These are phyloP conservation scores for Emmonsiellopsis sp. DNA, from an alignment of 2,329 filamentous ascomycete genomes.

Conservation along the genomic window DNA sequence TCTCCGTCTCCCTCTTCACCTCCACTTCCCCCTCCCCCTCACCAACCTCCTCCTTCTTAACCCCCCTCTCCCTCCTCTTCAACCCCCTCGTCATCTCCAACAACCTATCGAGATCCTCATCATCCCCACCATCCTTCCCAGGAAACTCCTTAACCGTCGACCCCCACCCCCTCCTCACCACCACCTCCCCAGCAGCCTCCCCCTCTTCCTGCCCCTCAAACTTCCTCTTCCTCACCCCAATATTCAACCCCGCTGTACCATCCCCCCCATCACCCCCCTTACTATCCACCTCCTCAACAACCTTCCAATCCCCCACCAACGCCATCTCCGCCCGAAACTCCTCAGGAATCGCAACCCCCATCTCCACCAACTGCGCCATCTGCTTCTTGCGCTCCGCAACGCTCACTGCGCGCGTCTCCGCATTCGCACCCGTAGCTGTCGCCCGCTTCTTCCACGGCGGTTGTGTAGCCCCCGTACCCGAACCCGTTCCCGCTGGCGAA, in stretches of 20 bases:
- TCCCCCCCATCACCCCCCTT: constrained; percentile 27
- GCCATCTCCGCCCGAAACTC: constrained; percentile 73
- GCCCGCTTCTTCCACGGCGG: constrained; percentile 22
- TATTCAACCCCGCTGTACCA: constrained; percentile 33
- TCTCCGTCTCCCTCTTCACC: constrained; percentile 10
- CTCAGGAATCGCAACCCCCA: constrained; percentile 79
- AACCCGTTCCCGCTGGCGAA: too few species aligned
- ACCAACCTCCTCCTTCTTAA: constrained; percentile 9
- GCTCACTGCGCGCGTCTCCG: constrained; percentile 36
- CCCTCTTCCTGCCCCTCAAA: constrained; percentile 35
- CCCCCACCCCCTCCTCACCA: constrained; percentile 36
- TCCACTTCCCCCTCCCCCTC: constrained; percentile 4
- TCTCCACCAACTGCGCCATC: constrained; percentile 73
- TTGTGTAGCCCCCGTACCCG: constrained; percentile 1
- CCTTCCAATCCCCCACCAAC: constrained; percentile 81
- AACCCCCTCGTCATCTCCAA: constrained; percentile 32
- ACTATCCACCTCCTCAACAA: constrained; percentile 45
- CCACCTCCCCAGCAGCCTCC: constrained; percentile 24
- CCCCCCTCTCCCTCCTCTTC: constrained; percentile 24
- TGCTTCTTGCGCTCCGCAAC: constrained; percentile 69
- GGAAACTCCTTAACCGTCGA: constrained; percentile 34
- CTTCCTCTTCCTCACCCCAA: constrained; percentile 39
- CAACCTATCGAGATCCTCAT: constrained; percentile 35
- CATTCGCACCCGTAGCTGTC: constrained; percentile 16
- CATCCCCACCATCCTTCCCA: constrained; percentile 21